Percentiles rank a stretch among this genome's conserved stretches.
phyloP scores from a whole-genome alignment of 2,329 filamentous ascomycete genomes.

The Byssothecium circinans region DNA sequence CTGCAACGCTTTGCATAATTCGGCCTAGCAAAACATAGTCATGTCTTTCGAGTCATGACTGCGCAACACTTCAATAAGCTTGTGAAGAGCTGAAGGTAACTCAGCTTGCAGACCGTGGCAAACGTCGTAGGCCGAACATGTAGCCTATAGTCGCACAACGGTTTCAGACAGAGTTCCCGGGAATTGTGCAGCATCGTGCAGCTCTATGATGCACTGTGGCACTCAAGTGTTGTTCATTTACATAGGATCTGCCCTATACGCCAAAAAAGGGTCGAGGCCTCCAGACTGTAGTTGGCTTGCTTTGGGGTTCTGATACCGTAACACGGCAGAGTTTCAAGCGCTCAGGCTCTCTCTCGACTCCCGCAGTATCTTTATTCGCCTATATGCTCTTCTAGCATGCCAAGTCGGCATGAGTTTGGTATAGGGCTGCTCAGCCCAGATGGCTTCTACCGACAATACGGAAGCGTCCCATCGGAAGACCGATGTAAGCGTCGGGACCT shows the following conservation, averaged over 20 bases:
- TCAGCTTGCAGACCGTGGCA: no score
- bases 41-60: no score
- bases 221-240: no score
- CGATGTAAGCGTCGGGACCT: not conserved
- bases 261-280: constrained; percentile 1
- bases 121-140: not conserved
- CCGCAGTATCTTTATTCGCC: not conserved
- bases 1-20: no score
- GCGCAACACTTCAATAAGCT: not conserved
- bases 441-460: not conserved
- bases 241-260: constrained; percentile 7
- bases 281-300: not conserved
- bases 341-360: constrained; percentile 16
- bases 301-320: constrained; percentile 2
- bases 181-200: constrained; percentile 4
- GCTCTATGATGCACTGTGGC: not conserved
- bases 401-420: not conserved
- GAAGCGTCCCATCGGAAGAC: not conserved
- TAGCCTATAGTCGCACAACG: not conserved
- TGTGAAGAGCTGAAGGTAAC: not conserved
- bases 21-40: no score
- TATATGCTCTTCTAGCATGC: not conserved
- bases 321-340: constrained; percentile 20
- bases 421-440: not conserved
- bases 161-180: constrained; percentile 1